Evolutionary conservation across 257 asterid genomes (phyloP).

Genomic region (Jasminum sambac): DNA sequence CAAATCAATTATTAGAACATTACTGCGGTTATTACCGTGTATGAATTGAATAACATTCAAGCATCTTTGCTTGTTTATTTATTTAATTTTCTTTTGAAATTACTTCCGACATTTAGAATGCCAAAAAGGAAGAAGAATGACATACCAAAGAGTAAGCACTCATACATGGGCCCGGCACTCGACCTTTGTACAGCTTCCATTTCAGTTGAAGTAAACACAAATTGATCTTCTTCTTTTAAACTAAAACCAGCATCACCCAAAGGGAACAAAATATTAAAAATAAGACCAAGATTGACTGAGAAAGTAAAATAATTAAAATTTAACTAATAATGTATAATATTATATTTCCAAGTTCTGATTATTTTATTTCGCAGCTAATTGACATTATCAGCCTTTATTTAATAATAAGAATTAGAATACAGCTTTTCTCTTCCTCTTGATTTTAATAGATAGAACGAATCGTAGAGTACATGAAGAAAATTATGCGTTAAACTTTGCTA

Average conservation of each 20-base stretch:
- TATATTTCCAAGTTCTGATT: background rate
- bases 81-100: too few species aligned
- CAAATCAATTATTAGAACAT: too few species aligned
- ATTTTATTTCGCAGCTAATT: background rate
- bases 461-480: constrained; percentile 18
- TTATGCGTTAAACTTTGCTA: constrained; percentile 15
- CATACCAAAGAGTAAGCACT: constrained; percentile 67
- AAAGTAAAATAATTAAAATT: too few species aligned
- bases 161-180: constrained; percentile 41
- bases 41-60: too few species aligned
- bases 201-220: constrained; percentile 15
- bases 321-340: too few species aligned
- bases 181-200: constrained; percentile 53
- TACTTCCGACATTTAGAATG: too few species aligned
- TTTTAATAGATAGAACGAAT: too few species aligned
- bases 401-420: too few species aligned
- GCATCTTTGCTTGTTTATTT: too few species aligned
- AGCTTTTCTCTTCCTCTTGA: too few species aligned
- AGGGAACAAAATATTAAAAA: constrained; percentile 10
- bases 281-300: background rate
- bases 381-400: too few species aligned
- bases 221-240: background rate
- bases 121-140: background rate
- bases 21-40: too few species aligned
- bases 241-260: background rate